Evolutionary conservation across 1,284 basidiomycete species (phyloP), one percentile per base, ranked within the genome.

Genomic region (Leccinum subfulvum): DNA sequence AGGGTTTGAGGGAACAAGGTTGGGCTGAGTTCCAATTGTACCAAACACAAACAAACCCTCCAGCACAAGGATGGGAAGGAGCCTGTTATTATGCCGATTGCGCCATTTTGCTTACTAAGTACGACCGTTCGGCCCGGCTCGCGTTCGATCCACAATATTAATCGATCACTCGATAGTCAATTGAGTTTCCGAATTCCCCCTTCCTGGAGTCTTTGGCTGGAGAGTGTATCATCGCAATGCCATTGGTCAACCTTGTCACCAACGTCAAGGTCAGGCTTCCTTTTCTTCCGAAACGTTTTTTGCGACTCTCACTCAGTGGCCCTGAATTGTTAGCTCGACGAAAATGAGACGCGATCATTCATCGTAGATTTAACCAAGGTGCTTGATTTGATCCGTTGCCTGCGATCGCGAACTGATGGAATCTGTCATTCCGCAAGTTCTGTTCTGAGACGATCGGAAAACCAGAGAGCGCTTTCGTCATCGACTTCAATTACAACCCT

Each of bases 401-500:
- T 8, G 30, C 21, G 47, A 23, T 49, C 11, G 6, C 11, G 13
- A 23, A 23, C 47, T 23, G 47, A 49, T 49, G 13, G 3, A 13
- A 14, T 23, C 7, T 9, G 10, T 9, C 23, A 49, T 49, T 47
- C 13, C 13, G 55, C 52, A 59, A 84, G 80, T 86, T 83, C 59
- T 59, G 70, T 47, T 56, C 57, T 4, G 28, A 47, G n/a, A 76
- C 78, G 2, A 75, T 88, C 56, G 72, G 69, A 7, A 88, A 86
- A 68, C 84, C 84, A 0, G 81, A 85, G 67, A 47, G 63, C 3
- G 83, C 81, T 65, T 83, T 89, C 65, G 77, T 76, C 3, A 77
- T 83, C 64, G 78, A 78, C 64, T 81, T 84, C 67, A 79, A 71
- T 21, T 79, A 86, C 70, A 83, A 85, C 64, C 84, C 87, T 59